These are phyloP conservation scores for Stephania japonica DNA, from an alignment of 164 flowering plant species.

Conservation along the genomic window DNA sequence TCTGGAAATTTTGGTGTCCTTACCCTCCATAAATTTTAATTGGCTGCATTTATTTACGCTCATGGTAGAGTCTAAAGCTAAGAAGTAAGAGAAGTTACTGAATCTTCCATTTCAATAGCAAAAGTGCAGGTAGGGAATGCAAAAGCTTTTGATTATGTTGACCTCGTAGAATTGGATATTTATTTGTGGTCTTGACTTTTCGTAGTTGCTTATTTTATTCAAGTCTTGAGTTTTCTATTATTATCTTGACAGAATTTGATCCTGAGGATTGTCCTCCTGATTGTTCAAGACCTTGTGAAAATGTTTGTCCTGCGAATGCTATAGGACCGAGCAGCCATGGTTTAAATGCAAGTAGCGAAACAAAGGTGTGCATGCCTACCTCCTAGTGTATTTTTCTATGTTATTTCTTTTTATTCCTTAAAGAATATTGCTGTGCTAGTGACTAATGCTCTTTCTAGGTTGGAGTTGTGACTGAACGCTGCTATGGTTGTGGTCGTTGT, in stretches of 20 bases:
- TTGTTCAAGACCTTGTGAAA: conserved; percentile 76
- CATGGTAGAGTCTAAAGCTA: background rate
- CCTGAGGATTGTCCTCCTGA: conserved; percentile 69
- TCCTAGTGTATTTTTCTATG: background rate
- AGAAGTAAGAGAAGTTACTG: background rate
- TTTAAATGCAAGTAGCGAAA: conserved; percentile 10
- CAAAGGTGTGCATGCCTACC: conserved; percentile 27
- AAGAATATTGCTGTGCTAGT: background rate
- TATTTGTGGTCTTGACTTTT: background rate
- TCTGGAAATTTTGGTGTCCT: background rate
- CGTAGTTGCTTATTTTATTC: background rate
- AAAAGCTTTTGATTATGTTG: background rate
- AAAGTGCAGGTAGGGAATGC: background rate
- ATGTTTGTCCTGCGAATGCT: conserved; percentile 85
- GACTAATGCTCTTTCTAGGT: conserved; percentile 25
- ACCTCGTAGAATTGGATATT: background rate
- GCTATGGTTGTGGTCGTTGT: conserved; percentile 95
- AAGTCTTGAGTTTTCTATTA: conserved; percentile 1
- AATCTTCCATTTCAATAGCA: background rate
- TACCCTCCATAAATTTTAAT: background rate
- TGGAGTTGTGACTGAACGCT: conserved; percentile 71
- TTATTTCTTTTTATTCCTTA: conserved; percentile 2
- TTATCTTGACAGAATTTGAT: conserved; percentile 56
- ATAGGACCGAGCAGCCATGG: conserved; percentile 26
- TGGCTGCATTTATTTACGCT: background rate